Evolutionary conservation across 257 asterid genomes (phyloP).

Genomic region (Voacanga thouarsii): DNA sequence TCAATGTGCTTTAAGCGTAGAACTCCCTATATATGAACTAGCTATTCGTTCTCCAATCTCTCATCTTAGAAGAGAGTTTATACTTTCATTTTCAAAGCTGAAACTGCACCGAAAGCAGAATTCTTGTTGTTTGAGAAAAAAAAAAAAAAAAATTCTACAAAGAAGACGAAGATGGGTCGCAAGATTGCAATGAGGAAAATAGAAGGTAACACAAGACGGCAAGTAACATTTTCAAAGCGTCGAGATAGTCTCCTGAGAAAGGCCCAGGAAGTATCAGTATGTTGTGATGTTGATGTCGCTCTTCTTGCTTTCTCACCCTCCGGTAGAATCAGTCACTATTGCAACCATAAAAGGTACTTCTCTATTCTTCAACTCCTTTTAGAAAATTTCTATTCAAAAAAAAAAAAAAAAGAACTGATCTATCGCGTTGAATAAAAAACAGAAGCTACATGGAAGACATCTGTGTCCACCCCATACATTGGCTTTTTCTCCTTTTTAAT

Average conservation of each 20-base stretch:
- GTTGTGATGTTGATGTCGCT: conserved; percentile 50
- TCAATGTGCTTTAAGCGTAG: too few relatives aligned
- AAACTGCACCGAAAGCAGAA: too few relatives aligned
- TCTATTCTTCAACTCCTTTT: background rate
- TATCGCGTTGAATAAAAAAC: too few relatives aligned
- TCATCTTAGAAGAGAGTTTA: too few relatives aligned
- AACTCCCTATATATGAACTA: too few relatives aligned
- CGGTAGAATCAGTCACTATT: conserved; percentile 50
- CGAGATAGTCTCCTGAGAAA: conserved; percentile 51
- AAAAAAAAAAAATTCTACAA: too few relatives aligned
- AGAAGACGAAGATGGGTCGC: conserved; percentile 35
- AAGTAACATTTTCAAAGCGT: conserved; percentile 61
- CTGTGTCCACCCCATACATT: background rate
- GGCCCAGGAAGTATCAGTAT: conserved; percentile 37
- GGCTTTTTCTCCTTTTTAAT: background rate
- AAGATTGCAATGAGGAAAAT: conserved; percentile 55
- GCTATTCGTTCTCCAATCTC: too few relatives aligned
- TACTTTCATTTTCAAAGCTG: too few relatives aligned
- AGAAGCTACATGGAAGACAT: background rate
- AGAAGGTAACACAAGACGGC: conserved; percentile 45
- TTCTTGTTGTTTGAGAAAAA: too few relatives aligned
- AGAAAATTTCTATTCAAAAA: background rate
- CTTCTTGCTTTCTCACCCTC: conserved; percentile 60
- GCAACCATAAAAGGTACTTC: conserved; percentile 30
- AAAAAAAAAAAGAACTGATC: background rate